Percentiles rank a stretch among this genome's conserved stretches.
These are phyloP conservation scores for Dendrocalamus sinicus DNA, from an alignment of 176 grass and related monocot species.

Conservation along the genomic window DNA sequence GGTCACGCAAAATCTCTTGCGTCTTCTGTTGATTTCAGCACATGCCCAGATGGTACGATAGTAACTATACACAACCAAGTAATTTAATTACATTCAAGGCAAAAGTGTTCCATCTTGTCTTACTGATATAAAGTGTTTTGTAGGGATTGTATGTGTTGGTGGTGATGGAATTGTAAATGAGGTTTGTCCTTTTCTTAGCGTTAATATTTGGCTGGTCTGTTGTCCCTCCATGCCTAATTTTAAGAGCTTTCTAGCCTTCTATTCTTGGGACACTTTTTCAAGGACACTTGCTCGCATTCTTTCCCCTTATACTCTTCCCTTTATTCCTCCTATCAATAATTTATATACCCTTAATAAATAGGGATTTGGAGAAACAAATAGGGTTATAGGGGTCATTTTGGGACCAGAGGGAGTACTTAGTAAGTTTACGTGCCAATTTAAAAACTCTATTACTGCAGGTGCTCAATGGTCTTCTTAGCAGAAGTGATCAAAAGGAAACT, in stretches of 20 bases:
- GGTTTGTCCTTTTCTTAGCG: slow-evolving; percentile 53
- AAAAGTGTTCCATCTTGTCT: slow-evolving; percentile 25
- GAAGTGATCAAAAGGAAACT: slow-evolving; percentile 62
- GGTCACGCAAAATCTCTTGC: slow-evolving; percentile 91
- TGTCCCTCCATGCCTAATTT: background rate
- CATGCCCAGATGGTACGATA: slow-evolving; percentile 74
- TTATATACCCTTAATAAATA: background rate
- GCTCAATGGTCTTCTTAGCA: slow-evolving; percentile 67
- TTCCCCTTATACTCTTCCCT: background rate
- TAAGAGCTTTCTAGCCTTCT: background rate
- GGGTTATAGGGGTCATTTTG: background rate
- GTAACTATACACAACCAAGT: background rate
- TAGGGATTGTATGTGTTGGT: slow-evolving; percentile 93
- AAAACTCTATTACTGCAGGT: slow-evolving; percentile 45
- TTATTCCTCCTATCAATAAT: background rate
- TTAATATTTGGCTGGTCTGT: slow-evolving; percentile 8
- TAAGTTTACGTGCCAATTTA: background rate
- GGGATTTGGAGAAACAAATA: background rate
- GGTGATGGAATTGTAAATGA: slow-evolving; percentile 99
- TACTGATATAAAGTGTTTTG: slow-evolving; percentile 34
- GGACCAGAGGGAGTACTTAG: background rate
- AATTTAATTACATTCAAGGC: slow-evolving; percentile 28
- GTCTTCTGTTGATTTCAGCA: slow-evolving; percentile 73
- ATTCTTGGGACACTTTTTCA: background rate
- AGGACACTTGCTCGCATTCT: background rate